Conservation (phyloP, 805 yeast species). For the Candida boidinii region DNA sequence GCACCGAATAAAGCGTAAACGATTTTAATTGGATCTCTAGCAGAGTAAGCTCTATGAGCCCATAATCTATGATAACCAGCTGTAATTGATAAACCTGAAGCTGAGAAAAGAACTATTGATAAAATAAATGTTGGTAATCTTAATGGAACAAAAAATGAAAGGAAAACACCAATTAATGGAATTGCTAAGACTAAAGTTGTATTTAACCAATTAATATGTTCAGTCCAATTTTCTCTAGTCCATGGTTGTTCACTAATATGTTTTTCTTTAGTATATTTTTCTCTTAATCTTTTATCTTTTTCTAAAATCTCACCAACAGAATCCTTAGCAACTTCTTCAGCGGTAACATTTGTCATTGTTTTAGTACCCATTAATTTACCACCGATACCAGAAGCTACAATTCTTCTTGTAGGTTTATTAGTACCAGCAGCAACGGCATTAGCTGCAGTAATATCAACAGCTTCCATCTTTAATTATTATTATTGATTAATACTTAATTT, state of each 20-base stretch:
- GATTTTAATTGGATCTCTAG: slow-evolving; percentile 48
- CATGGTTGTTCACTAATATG: slow-evolving; percentile 78
- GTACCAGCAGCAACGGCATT: slow-evolving; percentile 80
- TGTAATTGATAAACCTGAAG: slow-evolving; percentile 70
- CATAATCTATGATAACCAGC: slow-evolving; percentile 80
- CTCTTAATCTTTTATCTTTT: slow-evolving; percentile 34
- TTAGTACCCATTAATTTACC: slow-evolving; percentile 80
- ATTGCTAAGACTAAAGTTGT: slow-evolving; percentile 52
- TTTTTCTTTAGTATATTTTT: slow-evolving; percentile 29
- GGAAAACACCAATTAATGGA: slow-evolving; percentile 46
- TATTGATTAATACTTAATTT: neutral
- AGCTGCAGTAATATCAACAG: slow-evolving; percentile 58
- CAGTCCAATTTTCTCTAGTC: slow-evolving; percentile 64
- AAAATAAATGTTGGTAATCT: slow-evolving; percentile 36
- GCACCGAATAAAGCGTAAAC: slow-evolving; percentile 75
- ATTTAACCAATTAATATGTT: slow-evolving; percentile 75
- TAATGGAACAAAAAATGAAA: slow-evolving; percentile 40
- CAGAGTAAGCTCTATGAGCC: slow-evolving; percentile 69
- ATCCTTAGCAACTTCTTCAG: slow-evolving; percentile 49
- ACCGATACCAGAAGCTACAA: slow-evolving; percentile 70
- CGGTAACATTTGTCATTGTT: slow-evolving; percentile 58
- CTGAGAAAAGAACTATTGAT: slow-evolving; percentile 41
- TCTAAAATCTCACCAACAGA: slow-evolving; percentile 38
- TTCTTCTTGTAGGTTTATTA: slow-evolving; percentile 58
- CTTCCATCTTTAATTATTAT: no score